phyloP scores from a whole-genome alignment of 306 rosid genomes.

The Quercus wislizeni region DNA sequence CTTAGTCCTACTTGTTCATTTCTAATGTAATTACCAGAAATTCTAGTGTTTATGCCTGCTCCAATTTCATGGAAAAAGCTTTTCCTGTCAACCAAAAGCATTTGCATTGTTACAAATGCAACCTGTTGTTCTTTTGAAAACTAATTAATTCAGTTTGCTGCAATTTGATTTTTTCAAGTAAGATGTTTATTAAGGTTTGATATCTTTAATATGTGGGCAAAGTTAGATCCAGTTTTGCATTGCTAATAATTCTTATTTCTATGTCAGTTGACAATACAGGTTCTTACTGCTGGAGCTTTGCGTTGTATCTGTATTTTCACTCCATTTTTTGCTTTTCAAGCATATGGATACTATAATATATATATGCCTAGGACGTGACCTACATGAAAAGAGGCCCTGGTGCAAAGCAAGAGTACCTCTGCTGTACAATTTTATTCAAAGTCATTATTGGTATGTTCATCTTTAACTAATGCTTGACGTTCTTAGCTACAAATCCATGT shows the following conservation, averaged over 20 bases:
- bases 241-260: slow-evolving; percentile 15
- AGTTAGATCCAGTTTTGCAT: background rate
- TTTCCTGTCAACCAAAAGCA: background rate
- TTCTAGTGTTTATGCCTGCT: too few species aligned
- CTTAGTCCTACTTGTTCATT: too few species aligned
- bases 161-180: background rate
- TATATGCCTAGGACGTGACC: slow-evolving; percentile 57
- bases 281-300: slow-evolving; percentile 58
- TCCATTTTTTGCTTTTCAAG: slow-evolving; percentile 81
- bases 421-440: slow-evolving; percentile 81
- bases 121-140: too few species aligned
- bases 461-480: slow-evolving; percentile 1
- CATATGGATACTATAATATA: slow-evolving; percentile 81
- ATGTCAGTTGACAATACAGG: slow-evolving; percentile 61
- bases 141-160: too few species aligned
- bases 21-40: too few species aligned
- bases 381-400: slow-evolving; percentile 72
- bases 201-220: background rate
- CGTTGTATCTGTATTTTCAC: slow-evolving; percentile 56
- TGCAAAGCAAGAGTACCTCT: slow-evolving; percentile 85
- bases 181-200: background rate
- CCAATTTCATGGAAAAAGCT: too few species aligned
- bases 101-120: background rate
- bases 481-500: background rate
- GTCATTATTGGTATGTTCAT: slow-evolving; percentile 76